phyloP scores from a whole-genome alignment of 495 filamentous ascomycete species.

The Penicillium goetzii region DNA sequence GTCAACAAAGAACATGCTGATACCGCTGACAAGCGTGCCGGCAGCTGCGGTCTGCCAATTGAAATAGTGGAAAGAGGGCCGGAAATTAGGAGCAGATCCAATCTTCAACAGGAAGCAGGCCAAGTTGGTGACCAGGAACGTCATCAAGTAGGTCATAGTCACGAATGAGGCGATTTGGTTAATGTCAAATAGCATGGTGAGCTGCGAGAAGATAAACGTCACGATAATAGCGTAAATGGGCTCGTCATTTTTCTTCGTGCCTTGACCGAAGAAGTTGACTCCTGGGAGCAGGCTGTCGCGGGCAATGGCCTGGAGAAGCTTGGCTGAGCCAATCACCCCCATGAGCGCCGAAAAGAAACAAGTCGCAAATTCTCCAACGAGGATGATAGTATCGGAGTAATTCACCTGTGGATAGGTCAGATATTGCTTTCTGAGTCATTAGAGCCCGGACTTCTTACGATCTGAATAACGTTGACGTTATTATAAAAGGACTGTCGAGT shows the following conservation, averaged over 20 bases:
- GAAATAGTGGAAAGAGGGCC: constrained; percentile 87
- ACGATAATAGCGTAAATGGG: constrained; percentile 76
- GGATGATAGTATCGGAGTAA: constrained; percentile 69
- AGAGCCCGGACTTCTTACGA: constrained; percentile 45
- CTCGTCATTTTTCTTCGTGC: constrained; percentile 74
- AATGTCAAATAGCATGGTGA: constrained; percentile 82
- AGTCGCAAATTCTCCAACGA: constrained; percentile 81
- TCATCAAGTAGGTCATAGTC: constrained; percentile 86
- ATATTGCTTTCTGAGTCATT: not conserved
- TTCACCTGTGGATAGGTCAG: constrained; percentile 56
- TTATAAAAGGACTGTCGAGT: constrained; percentile 73
- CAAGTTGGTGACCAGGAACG: constrained; percentile 67
- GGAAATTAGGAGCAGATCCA: constrained; percentile 89
- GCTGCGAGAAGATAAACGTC: constrained; percentile 74
- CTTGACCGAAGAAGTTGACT: constrained; percentile 73
- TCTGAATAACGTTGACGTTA: constrained; percentile 78
- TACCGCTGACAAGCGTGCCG: constrained; percentile 72
- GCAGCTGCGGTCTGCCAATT: constrained; percentile 80
- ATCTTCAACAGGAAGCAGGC: constrained; percentile 89
- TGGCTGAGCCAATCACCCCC: constrained; percentile 87
- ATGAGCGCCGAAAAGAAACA: constrained; percentile 85
- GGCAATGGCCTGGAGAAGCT: constrained; percentile 82
- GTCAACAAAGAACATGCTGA: constrained; percentile 89
- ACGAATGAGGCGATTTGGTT: constrained; percentile 88
- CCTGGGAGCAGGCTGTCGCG: constrained; percentile 81